Evolutionary conservation across 2,329 filamentous ascomycete species (phyloP).

Genomic region (Rhynchosporium secalis): DNA sequence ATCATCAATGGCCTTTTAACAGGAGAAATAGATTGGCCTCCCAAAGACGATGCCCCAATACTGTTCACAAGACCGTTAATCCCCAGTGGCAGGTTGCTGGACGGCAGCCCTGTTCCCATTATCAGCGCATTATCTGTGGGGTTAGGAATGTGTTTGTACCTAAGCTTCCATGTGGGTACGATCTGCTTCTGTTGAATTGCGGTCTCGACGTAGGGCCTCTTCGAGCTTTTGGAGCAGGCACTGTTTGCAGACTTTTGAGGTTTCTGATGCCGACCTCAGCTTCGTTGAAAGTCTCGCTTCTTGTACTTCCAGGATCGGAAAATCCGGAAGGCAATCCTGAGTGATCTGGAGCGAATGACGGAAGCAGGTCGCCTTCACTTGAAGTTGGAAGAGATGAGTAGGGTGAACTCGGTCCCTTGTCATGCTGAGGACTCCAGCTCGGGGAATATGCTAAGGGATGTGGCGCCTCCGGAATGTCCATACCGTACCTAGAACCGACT

Average conservation of each 20-base stretch:
- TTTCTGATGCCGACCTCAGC: not conserved
- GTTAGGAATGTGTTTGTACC: constrained; percentile 12
- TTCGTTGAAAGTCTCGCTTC: constrained; percentile 14
- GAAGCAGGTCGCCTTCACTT: constrained; percentile 20
- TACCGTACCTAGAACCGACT: constrained; percentile 17
- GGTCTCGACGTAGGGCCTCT: constrained; percentile 15
- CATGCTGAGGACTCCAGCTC: constrained; percentile 16
- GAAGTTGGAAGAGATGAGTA: constrained; percentile 12
- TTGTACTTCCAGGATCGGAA: constrained; percentile 10
- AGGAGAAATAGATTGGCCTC: constrained; percentile 11
- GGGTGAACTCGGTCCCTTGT: not conserved
- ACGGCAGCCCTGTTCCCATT: constrained; percentile 16
- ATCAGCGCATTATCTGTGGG: not conserved
- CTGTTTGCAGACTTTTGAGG: constrained; percentile 3
- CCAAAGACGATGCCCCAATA: constrained; percentile 3
- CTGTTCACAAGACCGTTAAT: constrained; percentile 3
- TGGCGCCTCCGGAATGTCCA: constrained; percentile 14
- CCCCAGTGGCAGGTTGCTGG: constrained; percentile 1
- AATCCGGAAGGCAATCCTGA: constrained; percentile 16
- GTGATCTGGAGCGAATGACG: constrained; percentile 16
- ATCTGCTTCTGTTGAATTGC: constrained; percentile 25
- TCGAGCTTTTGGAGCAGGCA: not conserved
- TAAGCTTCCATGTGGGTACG: constrained; percentile 20
- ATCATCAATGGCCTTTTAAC: constrained; percentile 1
- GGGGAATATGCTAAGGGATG: constrained; percentile 16